Base-by-base conservation (phyloP, 371 early-diverging fungal genomes). In the Blakeslea trispora region DNA sequence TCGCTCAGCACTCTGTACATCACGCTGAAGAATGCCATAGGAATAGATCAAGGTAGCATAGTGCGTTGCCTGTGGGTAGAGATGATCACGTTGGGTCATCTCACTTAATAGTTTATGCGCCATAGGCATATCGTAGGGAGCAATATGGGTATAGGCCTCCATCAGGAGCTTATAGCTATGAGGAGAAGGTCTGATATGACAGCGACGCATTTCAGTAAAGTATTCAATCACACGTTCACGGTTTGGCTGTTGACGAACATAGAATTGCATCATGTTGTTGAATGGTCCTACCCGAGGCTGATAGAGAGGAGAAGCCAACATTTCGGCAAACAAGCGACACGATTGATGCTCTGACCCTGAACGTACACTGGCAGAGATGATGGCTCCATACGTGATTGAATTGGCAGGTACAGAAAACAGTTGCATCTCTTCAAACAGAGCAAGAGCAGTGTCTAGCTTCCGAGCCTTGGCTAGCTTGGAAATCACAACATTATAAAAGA, bases 231-330 rank as follows among this genome's bases (percentile, higher is more conserved):
- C 84, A 6, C 74, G 73, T 18, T 71, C 65, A 34, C 86, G 80
- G 55, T 80, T 72, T 24, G 73, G 82, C 43, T 82, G 74, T 37
- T 86, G 82, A 31, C 82, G 82, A 7, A 82, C 81, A 60, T 84
- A 84, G 46, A 83, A 83, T 55, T 86, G 86, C 42, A 86, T 86
- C 83, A 86, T 84, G 44, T 82, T 74, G 55, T 86, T 86, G 52
- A 82, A 84, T 0, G 83, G 84, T 19, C 81, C 84, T 1, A 84
- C 81, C 39, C 48, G 72, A 42, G 82, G 81, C 41, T 80, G 77
- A 58, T 79, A 83, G 41, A 69, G 69, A 22, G 78, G 67, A 8
- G 79, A 68, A 8, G 68, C 59, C 24, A 76, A 61, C 84, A 84
- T 82, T 45, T 86, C 81, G 44, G 60, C 59, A 51, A 86, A 83